phyloP scores from a whole-genome alignment of 768 basidiomycete genomes.

The Suillus subluteus region DNA sequence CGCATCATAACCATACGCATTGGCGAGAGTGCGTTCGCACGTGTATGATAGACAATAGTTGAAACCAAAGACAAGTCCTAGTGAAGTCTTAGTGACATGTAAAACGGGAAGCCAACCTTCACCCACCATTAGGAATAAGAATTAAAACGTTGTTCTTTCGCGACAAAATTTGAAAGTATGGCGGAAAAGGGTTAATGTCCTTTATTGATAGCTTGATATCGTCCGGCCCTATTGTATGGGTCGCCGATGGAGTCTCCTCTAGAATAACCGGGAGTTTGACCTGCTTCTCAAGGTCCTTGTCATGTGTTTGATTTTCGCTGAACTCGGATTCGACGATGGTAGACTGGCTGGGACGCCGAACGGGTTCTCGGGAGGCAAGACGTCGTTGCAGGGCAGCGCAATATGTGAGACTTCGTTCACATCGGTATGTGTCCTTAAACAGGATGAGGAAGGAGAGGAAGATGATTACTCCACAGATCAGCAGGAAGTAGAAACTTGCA shows the following conservation, averaged over 20 bases:
- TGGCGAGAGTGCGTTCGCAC: constrained; percentile 66
- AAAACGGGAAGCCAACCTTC: neutral
- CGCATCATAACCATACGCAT: constrained; percentile 66
- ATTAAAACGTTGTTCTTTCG: constrained; percentile 70
- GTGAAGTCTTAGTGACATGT: constrained; percentile 7
- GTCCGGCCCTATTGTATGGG: constrained; percentile 17
- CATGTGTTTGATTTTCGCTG: constrained; percentile 17
- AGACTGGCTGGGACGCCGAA: constrained; percentile 27
- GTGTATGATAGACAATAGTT: constrained; percentile 77
- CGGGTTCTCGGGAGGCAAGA: constrained; percentile 26
- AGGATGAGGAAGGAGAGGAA: constrained; percentile 61
- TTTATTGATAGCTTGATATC: constrained; percentile 58
- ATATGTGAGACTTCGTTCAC: constrained; percentile 81
- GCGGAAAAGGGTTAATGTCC: constrained; percentile 78
- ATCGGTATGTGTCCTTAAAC: constrained; percentile 83
- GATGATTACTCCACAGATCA: constrained; percentile 59
- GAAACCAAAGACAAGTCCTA: constrained; percentile 74
- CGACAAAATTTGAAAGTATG: constrained; percentile 59
- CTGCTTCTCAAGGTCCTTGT: constrained; percentile 19
- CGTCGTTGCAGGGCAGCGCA: constrained; percentile 62
- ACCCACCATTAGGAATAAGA: constrained; percentile 40
- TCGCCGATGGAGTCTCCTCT: constrained; percentile 20
- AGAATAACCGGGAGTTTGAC: constrained; percentile 30
- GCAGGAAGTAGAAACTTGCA: constrained; percentile 82
- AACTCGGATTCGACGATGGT: constrained; percentile 19